Evolutionary conservation across 2,329 filamentous ascomycete species (phyloP), one percentile per base, ranked within the genome.

Genomic region (Dissoconium aciculare): DNA sequence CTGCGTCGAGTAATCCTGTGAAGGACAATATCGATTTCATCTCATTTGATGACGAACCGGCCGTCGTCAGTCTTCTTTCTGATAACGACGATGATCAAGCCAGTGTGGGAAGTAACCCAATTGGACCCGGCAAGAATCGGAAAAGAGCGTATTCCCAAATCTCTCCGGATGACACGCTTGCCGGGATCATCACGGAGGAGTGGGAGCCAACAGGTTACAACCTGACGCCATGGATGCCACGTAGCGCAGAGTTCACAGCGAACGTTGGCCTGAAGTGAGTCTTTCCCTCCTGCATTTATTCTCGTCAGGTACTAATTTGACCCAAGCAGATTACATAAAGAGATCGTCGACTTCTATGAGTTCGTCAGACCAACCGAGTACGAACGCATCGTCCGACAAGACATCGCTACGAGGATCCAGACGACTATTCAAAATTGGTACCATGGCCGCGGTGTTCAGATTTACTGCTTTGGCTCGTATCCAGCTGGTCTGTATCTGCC

Each of bases 401-500:
- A 79, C 27, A 60, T 98, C 10, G 66, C 95, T 17, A 58, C 71
- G 3, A 74, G 82, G 11, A 62, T 95, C 2, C 64, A 72, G 29
- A 49, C 52, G 11, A 64, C 66, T 2, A 65, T 91, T 46, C 64
- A 63, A 35, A 61, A 53, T 10, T 38, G 30, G 19, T 11, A 30
- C 19, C 27, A 25, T 14, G 24, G 32, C 5, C 13, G 13, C 12
- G 77, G 73, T 44, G 56, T 61, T 9, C 69, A 71, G 27, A 71
- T 74, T 8, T 64, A 75, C 28, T 62, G 94, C 5, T 98, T 98
- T 52, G 89, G 89, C n/a, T 95, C 89, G 0, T 98, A 85, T 55
- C 85, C 83, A 43, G 83, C 83, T 3, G 83, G 49, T 5, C 47
- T 70, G 5, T 81, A 80, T 49, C 61, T 82, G 6, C 77, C 77